These are phyloP conservation scores for Chlorociboria aeruginascens DNA, from an alignment of 495 filamentous ascomycete species.

Conservation along the genomic window DNA sequence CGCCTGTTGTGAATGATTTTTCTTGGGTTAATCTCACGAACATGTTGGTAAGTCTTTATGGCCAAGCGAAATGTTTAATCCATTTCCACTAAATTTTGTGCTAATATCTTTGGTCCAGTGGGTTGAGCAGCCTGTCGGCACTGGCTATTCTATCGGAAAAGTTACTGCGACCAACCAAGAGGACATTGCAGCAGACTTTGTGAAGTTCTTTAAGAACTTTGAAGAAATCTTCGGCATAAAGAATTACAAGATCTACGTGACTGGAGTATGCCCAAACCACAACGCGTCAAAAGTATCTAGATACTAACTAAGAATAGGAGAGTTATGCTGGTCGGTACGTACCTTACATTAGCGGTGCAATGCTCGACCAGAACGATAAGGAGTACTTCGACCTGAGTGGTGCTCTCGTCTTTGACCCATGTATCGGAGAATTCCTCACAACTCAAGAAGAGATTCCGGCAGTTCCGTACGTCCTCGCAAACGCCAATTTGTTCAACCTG, in stretches of 20 bases:
- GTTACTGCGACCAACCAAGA: constrained; percentile 41
- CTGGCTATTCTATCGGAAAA: constrained; percentile 43
- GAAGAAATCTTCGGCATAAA: constrained; percentile 47
- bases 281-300: too few relatives aligned
- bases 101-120: constrained; percentile 4
- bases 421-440: constrained; percentile 13
- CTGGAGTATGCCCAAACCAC: constrained; percentile 23
- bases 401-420: constrained; percentile 17
- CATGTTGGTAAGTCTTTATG: constrained; percentile 31
- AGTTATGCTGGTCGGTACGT: constrained; percentile 46
- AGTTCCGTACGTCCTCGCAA: constrained; percentile 37
- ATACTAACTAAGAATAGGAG: constrained; percentile 20
- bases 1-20: constrained; percentile 48
- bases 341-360: constrained; percentile 40
- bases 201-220: constrained; percentile 55
- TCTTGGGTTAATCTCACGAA: constrained; percentile 58
- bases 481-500: constrained; percentile 42
- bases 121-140: constrained; percentile 42
- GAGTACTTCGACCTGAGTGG: constrained; percentile 35
- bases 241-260: constrained; percentile 48
- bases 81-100: background rate
- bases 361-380: constrained; percentile 36
- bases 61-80: background rate
- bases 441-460: constrained; percentile 21
- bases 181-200: constrained; percentile 45